phyloP scores from a whole-genome alignment of 129 eudicot genomes.

The Solidago caesia region DNA sequence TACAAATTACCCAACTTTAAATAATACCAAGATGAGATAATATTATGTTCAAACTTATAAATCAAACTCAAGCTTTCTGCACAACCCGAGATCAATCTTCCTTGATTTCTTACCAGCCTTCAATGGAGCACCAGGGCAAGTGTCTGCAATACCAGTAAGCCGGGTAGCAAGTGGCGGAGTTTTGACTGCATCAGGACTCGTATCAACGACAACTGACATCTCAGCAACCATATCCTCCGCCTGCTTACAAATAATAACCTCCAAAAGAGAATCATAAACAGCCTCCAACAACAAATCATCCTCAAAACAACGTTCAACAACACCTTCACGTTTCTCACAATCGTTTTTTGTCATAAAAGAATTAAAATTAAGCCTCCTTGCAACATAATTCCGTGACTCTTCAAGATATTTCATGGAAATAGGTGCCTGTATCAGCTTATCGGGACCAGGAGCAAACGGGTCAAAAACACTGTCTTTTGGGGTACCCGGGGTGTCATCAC shows the following conservation, averaged over 20 bases:
- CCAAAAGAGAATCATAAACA: slow-evolving; percentile 42
- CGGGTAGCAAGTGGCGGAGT: slow-evolving; percentile 56
- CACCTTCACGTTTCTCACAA: slow-evolving; percentile 10
- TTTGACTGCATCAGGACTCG: slow-evolving; percentile 18
- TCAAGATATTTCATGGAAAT: slow-evolving; percentile 31
- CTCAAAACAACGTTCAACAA: slow-evolving; percentile 26
- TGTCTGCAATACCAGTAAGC: slow-evolving; percentile 52
- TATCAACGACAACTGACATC: neutral
- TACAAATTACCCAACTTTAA: slow-evolving; percentile 12
- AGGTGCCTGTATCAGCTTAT: slow-evolving; percentile 50
- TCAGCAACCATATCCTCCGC: slow-evolving; percentile 34
- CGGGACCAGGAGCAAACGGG: slow-evolving; percentile 78
- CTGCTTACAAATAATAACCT: slow-evolving; percentile 48
- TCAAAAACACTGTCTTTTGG: slow-evolving; percentile 57
- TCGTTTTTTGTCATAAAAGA: slow-evolving; percentile 20
- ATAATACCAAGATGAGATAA: neutral
- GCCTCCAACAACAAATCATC: slow-evolving; percentile 44
- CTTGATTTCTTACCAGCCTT: slow-evolving; percentile 36
- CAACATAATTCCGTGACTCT: slow-evolving; percentile 39
- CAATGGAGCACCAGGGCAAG: slow-evolving; percentile 68
- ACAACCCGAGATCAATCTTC: slow-evolving; percentile 44
- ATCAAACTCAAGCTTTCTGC: slow-evolving; percentile 69
- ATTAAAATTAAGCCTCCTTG: slow-evolving; percentile 46
- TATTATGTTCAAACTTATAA: slow-evolving; percentile 19
- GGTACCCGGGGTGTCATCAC: slow-evolving; percentile 36